Conservation (phyloP, 2,329 filamentous ascomycete genomes). For the Colletotrichum paranaense region DNA sequence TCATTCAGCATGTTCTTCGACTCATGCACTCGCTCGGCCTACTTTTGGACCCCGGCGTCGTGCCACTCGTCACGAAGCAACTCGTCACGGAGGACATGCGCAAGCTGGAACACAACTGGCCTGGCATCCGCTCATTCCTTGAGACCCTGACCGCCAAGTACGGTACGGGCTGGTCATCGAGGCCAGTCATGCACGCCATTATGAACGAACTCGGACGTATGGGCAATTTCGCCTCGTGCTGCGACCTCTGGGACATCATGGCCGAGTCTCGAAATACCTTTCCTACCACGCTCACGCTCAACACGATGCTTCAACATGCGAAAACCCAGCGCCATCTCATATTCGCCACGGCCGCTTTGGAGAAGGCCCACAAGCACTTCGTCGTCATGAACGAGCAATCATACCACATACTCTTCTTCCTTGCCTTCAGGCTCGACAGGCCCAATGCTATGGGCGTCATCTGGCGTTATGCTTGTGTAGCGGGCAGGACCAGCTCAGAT, state of each 20-base stretch:
- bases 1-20: constrained; percentile 57
- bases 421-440: constrained; percentile 47
- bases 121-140: constrained; percentile 52
- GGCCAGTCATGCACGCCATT: constrained; percentile 49
- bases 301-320: constrained; percentile 50
- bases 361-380: constrained; percentile 36
- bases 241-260: constrained; percentile 43
- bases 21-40: constrained; percentile 59
- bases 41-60: constrained; percentile 49
- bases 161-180: constrained; percentile 57
- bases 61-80: constrained; percentile 51
- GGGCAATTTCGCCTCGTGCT: constrained; percentile 44
- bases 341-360: constrained; percentile 46
- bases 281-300: constrained; percentile 45
- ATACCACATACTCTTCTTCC: constrained; percentile 51
- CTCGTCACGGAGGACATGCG: constrained; percentile 58
- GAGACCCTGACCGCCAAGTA: constrained; percentile 54
- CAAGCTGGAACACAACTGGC: constrained; percentile 46
- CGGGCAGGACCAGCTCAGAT: constrained; percentile 38
- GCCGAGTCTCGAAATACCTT: not conserved
- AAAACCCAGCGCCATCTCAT: constrained; percentile 43
- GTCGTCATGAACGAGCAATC: constrained; percentile 44
- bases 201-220: constrained; percentile 56
- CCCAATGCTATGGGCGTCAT: constrained; percentile 45
- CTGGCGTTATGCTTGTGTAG: constrained; percentile 47